Base-by-base conservation (phyloP, 306 rosid genomes). In the Trifolium fragiferum region DNA sequence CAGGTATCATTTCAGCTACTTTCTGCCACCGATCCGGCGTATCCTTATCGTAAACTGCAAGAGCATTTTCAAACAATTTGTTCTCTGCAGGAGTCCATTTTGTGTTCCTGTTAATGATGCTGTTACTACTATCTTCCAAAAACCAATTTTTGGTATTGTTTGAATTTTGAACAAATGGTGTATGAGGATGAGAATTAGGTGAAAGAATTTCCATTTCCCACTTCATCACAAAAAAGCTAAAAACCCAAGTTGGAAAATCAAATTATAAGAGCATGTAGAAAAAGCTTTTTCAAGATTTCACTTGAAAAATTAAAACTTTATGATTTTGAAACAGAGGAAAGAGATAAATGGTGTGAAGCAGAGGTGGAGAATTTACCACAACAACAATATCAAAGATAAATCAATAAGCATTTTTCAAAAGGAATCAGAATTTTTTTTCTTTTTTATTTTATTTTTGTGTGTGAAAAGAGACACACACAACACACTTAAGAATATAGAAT, bases 51-150 rank as follows among this genome's bases (percentile, higher is more conserved):
- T 73, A 77, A 62, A 92, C 75, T 0, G 99, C 99, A 55, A 94
- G 86, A 50, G 99, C 98, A 80, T 92, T 92, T 46, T 94, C 99
- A 58, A 94, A 94, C 54, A 82, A 10, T 43, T 94, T 94, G 89
- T 94, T 94, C 90, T 94, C 98, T 3, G 85, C 90, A 1, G 76
- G 76, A 11, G 97, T 93, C 98, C 98, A 93, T 73, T 75, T 88
- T 14, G 84, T 33, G 67, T 15, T 63, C 25, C 68, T 44, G 37
- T 19, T 66, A 25, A 13, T 58, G 23, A 64, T 33, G 63, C 69
- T 69, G 2, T 25, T 25, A 60, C 79, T 81, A 75, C 61, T 62
- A 21, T 89, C 84, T 30, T 75, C 89, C 12, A 81, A 12, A 69
- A 81, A 66, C 97, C 97, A 86, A 78, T 76, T 85, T 15, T 84